Evolutionary conservation across 2,329 filamentous ascomycete species (phyloP), one percentile per base, ranked within the genome.

Genomic region (Chlorencoelia australis): DNA sequence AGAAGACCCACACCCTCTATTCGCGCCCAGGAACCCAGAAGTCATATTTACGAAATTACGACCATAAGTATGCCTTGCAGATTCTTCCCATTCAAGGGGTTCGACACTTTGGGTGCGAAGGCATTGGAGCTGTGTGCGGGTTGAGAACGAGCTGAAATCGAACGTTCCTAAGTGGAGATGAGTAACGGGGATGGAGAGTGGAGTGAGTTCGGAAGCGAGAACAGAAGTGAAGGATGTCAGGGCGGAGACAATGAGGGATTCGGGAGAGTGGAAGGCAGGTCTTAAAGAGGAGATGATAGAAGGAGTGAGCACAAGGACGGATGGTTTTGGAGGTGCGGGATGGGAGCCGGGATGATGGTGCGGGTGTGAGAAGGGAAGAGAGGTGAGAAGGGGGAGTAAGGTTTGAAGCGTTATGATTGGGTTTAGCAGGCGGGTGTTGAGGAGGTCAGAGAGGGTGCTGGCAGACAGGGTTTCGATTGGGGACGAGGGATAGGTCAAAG

Each of bases 91-190:
- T 33, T 71, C 64, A 3, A 79, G 63, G 2, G 75, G 67, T 42
- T 79, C 73, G 9, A 61, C 58, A 8, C 68, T 62, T 30, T 70
- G 66, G 25, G 65, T 60, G 16, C 64, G 59, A 7, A 65, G 31
- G 2, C 47, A 51, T 19, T 33, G 31, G 6, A 46, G 40, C 17
- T 61, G 50, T 27, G 53, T 29, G 58, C 64, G 39, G 58, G 69
- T 71, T 2, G 69, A 69, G 60, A 79, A 77, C 44, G 78, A 69
- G 5, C 77, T 75, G 50, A 89, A 78, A 60, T 96, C 89, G 56
- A 98, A 86, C 15, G 85, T 88, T 40, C 91, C 91, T 2, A 96
- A 76, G 60, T 89, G 86, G 57, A 98, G 71, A 55, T 95, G 86
- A 2, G 82, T 82, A 14, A 95, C 82, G 25, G 81, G 74, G 35